phyloP scores from a whole-genome alignment of 805 yeast species.

The Yarrowia sp. region DNA sequence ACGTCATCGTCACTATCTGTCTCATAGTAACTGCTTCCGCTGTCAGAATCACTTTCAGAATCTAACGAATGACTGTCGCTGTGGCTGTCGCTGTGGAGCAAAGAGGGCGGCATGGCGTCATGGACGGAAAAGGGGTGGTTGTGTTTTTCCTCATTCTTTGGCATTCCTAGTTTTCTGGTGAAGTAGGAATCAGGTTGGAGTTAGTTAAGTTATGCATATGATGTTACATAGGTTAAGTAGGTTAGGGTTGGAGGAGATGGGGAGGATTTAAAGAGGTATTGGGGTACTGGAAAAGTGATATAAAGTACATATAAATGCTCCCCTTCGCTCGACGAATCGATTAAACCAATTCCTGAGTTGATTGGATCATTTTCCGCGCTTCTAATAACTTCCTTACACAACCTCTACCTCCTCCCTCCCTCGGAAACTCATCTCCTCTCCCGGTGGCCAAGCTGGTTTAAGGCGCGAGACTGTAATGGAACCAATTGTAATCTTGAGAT shows the following conservation, averaged over 20 bases:
- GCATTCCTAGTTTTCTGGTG: background rate
- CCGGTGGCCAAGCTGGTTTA: constrained; percentile 27
- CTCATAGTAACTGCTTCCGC: background rate
- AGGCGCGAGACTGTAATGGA: constrained; percentile 26
- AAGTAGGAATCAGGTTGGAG: too few species aligned
- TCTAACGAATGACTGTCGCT: background rate
- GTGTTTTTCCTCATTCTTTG: background rate
- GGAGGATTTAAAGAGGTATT: too few species aligned
- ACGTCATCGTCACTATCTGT: background rate
- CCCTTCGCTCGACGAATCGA: too few species aligned
- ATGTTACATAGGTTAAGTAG: too few species aligned
- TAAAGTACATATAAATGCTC: too few species aligned
- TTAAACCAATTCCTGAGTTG: too few species aligned
- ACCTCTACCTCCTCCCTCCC: background rate
- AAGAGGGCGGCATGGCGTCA: background rate
- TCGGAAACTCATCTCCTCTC: constrained; percentile 6
- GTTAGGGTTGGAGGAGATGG: background rate
- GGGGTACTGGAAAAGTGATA: too few species aligned
- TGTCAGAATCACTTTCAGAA: background rate
- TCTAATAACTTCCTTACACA: background rate
- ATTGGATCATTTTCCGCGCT: too few species aligned
- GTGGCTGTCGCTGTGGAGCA: background rate
- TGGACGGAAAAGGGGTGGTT: background rate
- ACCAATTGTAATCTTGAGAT: constrained; percentile 25
- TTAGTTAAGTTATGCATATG: too few species aligned